Evolutionary conservation across 257 asterid genomes (phyloP).

Genomic region (Leptodermis oblonga): DNA sequence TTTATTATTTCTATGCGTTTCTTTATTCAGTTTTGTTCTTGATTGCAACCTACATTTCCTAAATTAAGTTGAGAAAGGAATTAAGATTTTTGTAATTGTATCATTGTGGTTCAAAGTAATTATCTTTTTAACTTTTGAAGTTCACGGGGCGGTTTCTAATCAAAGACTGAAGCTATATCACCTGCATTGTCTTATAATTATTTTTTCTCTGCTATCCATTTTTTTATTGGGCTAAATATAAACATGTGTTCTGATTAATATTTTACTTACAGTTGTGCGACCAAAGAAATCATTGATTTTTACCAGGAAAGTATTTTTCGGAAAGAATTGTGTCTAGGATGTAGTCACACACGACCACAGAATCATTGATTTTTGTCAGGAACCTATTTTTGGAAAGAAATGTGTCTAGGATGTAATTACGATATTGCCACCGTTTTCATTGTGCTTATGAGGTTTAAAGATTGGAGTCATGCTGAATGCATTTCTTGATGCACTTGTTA

Average conservation of each 20-base stretch:
- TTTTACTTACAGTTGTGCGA: neutral
- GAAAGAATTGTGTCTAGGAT: no score
- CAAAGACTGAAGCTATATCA: neutral
- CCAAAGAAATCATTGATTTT: neutral
- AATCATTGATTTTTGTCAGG: neutral
- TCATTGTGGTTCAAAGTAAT: neutral
- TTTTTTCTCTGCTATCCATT: neutral
- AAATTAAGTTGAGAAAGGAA: neutral
- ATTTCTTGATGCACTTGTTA: neutral
- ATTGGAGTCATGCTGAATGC: neutral
- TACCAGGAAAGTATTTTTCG: no score
- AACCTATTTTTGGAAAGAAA: no score
- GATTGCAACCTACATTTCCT: neutral
- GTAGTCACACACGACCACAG: no score
- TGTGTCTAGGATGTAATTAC: neutral
- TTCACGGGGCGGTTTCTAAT: neutral
- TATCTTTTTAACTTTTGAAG: neutral
- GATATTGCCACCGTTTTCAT: neutral
- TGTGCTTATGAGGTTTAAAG: neutral
- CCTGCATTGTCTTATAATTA: neutral
- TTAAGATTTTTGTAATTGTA: neutral
- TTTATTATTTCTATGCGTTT: neutral
- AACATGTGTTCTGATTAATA: neutral
- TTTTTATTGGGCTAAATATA: neutral
- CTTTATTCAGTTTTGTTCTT: neutral